Conservation (phyloP, 345 rosid species). For the Kernera saxatilis region DNA sequence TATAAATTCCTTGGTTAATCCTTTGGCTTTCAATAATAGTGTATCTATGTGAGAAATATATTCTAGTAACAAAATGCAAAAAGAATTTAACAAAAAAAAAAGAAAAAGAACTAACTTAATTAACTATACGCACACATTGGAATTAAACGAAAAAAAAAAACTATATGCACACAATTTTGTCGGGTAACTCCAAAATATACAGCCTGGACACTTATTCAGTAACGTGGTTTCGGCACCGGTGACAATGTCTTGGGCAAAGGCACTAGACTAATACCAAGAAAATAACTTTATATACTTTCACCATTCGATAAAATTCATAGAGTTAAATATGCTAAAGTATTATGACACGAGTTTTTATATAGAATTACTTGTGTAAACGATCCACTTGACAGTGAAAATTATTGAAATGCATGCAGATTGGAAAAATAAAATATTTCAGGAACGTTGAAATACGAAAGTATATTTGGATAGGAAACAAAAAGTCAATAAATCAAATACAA, state of each 20-base stretch:
- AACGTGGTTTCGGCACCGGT: slow-evolving; percentile 12
- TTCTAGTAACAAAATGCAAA: background rate
- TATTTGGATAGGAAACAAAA: background rate
- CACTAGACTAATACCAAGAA: slow-evolving; percentile 12
- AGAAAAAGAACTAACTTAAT: background rate
- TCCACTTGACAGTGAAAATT: background rate
- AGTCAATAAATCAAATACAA: background rate
- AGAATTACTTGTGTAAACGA: background rate
- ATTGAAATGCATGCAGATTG: background rate
- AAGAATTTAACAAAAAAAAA: no score
- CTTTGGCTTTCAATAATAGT: background rate
- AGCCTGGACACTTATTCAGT: background rate
- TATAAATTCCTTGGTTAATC: background rate
- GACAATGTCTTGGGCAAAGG: slow-evolving; percentile 23
- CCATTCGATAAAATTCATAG: background rate
- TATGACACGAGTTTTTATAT: background rate
- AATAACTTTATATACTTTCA: slow-evolving; percentile 11
- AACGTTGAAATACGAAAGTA: background rate
- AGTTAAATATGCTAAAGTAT: background rate
- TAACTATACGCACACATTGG: background rate
- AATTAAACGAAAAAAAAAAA: no score
- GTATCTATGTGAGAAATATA: background rate
- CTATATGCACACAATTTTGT: slow-evolving; percentile 1
- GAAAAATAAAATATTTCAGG: background rate
- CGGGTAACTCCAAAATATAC: background rate